Evolutionary conservation across 2,329 filamentous ascomycete genomes (phyloP), one percentile per base, ranked within the genome.

Genomic region (Phaeomoniella chlamydospora): DNA sequence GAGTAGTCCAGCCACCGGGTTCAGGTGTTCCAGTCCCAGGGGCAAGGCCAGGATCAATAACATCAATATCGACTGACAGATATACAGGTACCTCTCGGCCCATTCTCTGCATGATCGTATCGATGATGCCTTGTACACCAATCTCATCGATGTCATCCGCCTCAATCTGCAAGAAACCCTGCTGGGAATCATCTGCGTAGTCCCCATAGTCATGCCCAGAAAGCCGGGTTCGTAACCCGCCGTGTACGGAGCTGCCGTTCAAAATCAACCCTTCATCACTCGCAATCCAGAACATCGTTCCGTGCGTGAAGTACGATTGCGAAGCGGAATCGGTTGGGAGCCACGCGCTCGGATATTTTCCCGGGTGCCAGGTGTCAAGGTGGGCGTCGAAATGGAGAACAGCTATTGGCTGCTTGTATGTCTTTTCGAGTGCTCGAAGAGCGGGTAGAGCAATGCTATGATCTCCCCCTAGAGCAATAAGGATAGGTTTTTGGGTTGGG

Each of bases 281-380:
- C 4, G 86, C 86, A 45, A 88, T 71, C 80, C 84, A 88, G 67
- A 93, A 93, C 77, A 93, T 90, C 45, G 74, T 83, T 3, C 87
- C 86, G 56, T 94, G 86, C 50, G 78, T 93, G 62, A 92, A 90
- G 46, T 78, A 72, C 2, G 74, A 70, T 54, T 84, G 80, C 40
- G 74, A 68, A 2, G 35, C 36, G 9, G 45, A 43, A 4, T 38
- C 41, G n/a, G 34, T 31, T 32, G 68, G 70, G 4, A 64, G 56
- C 86, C 86, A 94, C 37, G 77, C 74, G 12, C 71, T 77, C 0
- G 83, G 81, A 56, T 92, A 93, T 46, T 83, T 58, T 19, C 56
- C 71, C 2, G 84, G 82, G 53, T 88, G 77, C 83, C 84, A 90
- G 2, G 84, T 90, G 52, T 90, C 84, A 2, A 90, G 68, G 53